Evolutionary conservation across 148 eudicot species (phyloP).

Genomic region (Camellia lanceoleosa): DNA sequence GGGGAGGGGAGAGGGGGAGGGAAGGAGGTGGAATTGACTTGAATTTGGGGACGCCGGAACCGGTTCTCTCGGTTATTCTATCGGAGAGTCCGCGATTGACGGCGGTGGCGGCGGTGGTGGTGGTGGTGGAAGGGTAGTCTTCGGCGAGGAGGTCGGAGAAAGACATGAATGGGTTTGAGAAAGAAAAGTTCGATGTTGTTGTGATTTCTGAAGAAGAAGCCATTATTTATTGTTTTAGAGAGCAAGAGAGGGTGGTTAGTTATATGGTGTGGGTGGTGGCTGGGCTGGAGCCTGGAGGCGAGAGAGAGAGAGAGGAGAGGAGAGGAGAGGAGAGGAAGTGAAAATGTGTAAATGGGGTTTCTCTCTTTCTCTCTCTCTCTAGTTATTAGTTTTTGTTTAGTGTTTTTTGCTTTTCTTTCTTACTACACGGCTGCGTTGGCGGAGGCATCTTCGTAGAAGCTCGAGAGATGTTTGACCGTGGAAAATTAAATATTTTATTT

Average conservation of each 20-base stretch:
- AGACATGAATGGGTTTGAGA: slow-evolving; percentile 26
- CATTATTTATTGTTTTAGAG: too few species aligned
- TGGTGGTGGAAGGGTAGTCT: slow-evolving; percentile 23
- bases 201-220: background rate
- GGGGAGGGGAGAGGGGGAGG: slow-evolving; percentile 52
- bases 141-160: slow-evolving; percentile 57
- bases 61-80: slow-evolving; percentile 42
- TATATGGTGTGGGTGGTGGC: too few species aligned
- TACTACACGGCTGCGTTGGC: background rate
- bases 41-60: slow-evolving; percentile 66
- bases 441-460: slow-evolving; percentile 36
- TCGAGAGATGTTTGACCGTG: slow-evolving; percentile 30
- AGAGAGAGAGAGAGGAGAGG: too few species aligned
- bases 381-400: background rate
- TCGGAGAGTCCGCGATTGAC: slow-evolving; percentile 32
- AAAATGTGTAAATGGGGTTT: background rate
- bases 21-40: slow-evolving; percentile 77
- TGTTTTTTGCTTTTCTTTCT: background rate
- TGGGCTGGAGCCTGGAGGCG: too few species aligned
- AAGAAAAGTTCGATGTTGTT: slow-evolving; percentile 12
- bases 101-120: slow-evolving; percentile 5
- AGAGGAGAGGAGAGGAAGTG: background rate
- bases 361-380: background rate
- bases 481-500: slow-evolving; percentile 8
- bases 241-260: too few species aligned